phyloP scores from a whole-genome alignment of 768 basidiomycete genomes.

The Pisolithus orientalis region DNA sequence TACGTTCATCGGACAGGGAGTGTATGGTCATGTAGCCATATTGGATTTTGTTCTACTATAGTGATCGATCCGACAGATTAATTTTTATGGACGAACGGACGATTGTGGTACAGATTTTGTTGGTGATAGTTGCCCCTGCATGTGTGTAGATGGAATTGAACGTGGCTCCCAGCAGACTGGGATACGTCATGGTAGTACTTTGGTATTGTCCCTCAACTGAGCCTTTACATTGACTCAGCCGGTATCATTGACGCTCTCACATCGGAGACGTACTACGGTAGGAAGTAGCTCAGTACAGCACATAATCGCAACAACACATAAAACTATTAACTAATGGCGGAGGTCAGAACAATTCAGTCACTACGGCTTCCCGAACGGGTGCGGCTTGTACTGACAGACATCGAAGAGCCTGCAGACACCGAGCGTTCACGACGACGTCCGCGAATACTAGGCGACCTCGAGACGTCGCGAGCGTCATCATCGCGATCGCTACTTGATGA shows the following conservation, averaged over 20 bases:
- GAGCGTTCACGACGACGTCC: slow-evolving; percentile 41
- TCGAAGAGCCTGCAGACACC: slow-evolving; percentile 56
- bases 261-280: too few relatives aligned
- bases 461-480: slow-evolving; percentile 9
- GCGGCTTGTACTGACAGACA: slow-evolving; percentile 58
- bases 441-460: slow-evolving; percentile 29
- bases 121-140: too few relatives aligned
- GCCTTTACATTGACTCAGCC: too few relatives aligned
- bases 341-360: slow-evolving; percentile 7
- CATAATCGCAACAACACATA: background rate
- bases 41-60: background rate
- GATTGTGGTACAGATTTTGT: too few relatives aligned
- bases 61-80: background rate
- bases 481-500: slow-evolving; percentile 23
- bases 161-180: too few relatives aligned
- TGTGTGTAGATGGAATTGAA: too few relatives aligned
- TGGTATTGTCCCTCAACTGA: too few relatives aligned
- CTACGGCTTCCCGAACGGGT: slow-evolving; percentile 21
- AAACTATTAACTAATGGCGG: background rate
- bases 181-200: too few relatives aligned
- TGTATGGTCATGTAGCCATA: slow-evolving; percentile 52
- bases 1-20: slow-evolving; percentile 32
- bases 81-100: background rate
- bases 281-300: too few relatives aligned
- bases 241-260: too few relatives aligned